phyloP scores from a whole-genome alignment of 805 yeast genomes.

The Ogataea pini region DNA sequence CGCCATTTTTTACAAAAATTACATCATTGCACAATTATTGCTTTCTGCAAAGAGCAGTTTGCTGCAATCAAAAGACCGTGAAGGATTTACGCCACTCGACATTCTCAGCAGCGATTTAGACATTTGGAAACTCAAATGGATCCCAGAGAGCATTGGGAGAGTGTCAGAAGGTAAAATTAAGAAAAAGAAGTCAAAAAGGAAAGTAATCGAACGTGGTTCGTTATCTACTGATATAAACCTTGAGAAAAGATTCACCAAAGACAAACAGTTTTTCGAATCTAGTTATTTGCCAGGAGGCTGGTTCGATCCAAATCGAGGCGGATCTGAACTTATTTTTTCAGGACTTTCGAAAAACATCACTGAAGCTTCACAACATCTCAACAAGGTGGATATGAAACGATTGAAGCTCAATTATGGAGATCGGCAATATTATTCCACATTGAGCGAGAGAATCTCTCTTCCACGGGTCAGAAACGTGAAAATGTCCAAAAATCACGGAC shows the following conservation, averaged over 20 bases:
- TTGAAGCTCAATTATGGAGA: conserved; percentile 30
- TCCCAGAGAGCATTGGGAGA: conserved; percentile 30
- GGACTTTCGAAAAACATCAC: conserved; percentile 46
- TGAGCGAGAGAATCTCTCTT: conserved; percentile 33
- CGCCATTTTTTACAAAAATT: conserved; percentile 57
- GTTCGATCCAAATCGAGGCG: conserved; percentile 43
- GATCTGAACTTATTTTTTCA: conserved; percentile 57
- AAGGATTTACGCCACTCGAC: conserved; percentile 72
- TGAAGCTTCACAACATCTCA: conserved; percentile 14
- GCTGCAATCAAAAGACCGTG: conserved; percentile 64
- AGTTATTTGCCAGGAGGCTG: conserved; percentile 4
- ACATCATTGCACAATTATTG: conserved; percentile 52
- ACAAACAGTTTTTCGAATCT: conserved; percentile 8
- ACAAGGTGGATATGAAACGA: conserved; percentile 19
- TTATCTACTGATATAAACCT: conserved; percentile 30
- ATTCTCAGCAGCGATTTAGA: conserved; percentile 49
- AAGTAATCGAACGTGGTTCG: not conserved
- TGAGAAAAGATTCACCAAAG: conserved; percentile 25
- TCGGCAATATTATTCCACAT: conserved; percentile 11
- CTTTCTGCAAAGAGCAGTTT: conserved; percentile 34
- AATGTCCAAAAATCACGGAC: conserved; percentile 67
- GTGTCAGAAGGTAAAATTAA: not conserved
- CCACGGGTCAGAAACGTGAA: conserved; percentile 50
- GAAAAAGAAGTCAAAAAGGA: conserved; percentile 27
- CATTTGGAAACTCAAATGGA: conserved; percentile 39